A percentile compares a stretch with the other conserved stretches of the same genome.
Evolutionary conservation across 441 rosid genomes (phyloP).

Genomic region (Aquilaria agallochum): DNA sequence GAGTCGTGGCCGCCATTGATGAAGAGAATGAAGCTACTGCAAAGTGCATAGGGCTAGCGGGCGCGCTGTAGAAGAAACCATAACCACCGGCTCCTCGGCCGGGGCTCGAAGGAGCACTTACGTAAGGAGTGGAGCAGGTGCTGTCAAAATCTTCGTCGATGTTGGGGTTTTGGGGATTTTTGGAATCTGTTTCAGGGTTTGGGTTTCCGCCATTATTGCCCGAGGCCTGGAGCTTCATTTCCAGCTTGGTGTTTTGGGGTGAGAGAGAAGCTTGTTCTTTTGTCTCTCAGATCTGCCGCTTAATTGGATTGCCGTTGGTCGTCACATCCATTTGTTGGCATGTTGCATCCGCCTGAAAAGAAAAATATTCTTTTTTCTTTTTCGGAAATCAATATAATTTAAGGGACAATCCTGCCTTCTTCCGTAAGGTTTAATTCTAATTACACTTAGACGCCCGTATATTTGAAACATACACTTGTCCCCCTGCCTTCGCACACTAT

Average conservation of each 20-base stretch:
- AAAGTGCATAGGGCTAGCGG: slow-evolving; percentile 95
- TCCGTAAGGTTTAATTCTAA: too few relatives aligned
- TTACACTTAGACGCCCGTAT: too few relatives aligned
- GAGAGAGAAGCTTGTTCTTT: too few relatives aligned
- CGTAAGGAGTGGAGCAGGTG: slow-evolving; percentile 87
- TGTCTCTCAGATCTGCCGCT: too few relatives aligned
- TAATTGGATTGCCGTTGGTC: too few relatives aligned
- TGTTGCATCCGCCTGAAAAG: too few relatives aligned
- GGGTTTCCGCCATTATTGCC: slow-evolving; percentile 16
- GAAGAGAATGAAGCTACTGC: slow-evolving; percentile 33
- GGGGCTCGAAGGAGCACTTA: slow-evolving; percentile 97
- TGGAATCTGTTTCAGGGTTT: slow-evolving; percentile 9
- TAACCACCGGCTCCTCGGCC: slow-evolving; percentile 48
- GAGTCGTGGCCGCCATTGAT: slow-evolving; percentile 20
- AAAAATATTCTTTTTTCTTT: too few relatives aligned
- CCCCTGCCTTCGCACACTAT: too few relatives aligned
- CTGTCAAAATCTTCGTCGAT: slow-evolving; percentile 50
- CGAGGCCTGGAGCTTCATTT: slow-evolving; percentile 25
- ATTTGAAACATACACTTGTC: too few relatives aligned
- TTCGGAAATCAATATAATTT: too few relatives aligned
- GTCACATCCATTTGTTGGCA: too few relatives aligned
- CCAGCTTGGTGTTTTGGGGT: background rate
- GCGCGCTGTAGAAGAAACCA: slow-evolving; percentile 88
- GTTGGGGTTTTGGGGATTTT: slow-evolving; percentile 3
- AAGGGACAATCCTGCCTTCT: too few relatives aligned